phyloP scores from a whole-genome alignment of 208 protist genomes.

The Dictyostelium gargantuum region DNA sequence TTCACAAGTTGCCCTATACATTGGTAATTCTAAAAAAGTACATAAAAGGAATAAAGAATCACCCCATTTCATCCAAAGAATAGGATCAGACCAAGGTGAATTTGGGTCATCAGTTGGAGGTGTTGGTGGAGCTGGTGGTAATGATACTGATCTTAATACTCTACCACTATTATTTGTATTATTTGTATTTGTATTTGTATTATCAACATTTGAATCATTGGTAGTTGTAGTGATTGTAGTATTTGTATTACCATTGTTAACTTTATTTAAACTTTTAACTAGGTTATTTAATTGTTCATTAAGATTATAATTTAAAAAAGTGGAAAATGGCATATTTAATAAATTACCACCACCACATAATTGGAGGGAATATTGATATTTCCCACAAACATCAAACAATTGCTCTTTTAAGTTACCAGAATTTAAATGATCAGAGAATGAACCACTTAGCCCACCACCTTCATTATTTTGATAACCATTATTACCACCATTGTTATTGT shows the following conservation, averaged over 20 bases:
- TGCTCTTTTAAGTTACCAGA: background rate
- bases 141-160: constrained; percentile 9
- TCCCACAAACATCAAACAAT: constrained; percentile 39
- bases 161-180: background rate
- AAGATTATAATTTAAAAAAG: background rate
- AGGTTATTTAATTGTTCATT: background rate
- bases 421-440: constrained; percentile 13
- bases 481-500: background rate
- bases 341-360: background rate
- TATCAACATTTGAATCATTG: background rate
- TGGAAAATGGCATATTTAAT: background rate
- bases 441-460: background rate
- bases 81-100: constrained; percentile 25
- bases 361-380: constrained; percentile 51
- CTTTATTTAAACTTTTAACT: background rate
- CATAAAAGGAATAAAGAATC: constrained; percentile 52
- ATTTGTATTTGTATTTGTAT: background rate
- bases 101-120: background rate
- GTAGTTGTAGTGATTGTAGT: background rate
- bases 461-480: background rate
- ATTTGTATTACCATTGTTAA: background rate
- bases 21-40: constrained; percentile 47
- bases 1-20: constrained; percentile 51
- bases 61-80: constrained; percentile 50
- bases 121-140: constrained; percentile 30